These are phyloP conservation scores for Sonneratia alba DNA, from an alignment of 345 rosid species.

Conservation along the genomic window DNA sequence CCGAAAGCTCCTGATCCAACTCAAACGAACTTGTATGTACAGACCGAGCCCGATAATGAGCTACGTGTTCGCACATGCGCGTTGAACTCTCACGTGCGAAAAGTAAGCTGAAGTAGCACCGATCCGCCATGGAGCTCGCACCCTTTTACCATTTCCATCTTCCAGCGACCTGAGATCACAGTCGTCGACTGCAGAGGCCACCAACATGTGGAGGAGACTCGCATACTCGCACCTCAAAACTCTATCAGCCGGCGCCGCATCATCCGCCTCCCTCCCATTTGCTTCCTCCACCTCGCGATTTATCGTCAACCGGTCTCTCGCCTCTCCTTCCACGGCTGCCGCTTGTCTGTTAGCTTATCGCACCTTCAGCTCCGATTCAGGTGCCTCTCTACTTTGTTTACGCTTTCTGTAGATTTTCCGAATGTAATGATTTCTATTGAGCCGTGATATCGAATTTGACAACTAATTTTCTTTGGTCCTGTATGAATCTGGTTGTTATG, in stretches of 20 bases:
- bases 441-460: neutral
- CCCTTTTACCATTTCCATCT: neutral
- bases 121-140: neutral
- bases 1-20: too few relatives aligned
- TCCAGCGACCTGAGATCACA: constrained; percentile 35
- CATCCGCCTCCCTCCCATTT: constrained; percentile 16
- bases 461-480: neutral
- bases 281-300: constrained; percentile 17
- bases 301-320: constrained; percentile 20
- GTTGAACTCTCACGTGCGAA: too few relatives aligned
- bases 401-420: neutral
- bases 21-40: too few relatives aligned
- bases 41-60: too few relatives aligned
- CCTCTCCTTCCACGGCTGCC: constrained; percentile 27
- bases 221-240: constrained; percentile 56
- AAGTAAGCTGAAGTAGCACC: neutral
- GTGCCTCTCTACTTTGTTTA: constrained; percentile 14
- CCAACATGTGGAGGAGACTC: constrained; percentile 76
- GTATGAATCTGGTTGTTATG: neutral
- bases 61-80: neutral
- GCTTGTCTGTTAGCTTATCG: constrained; percentile 22
- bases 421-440: neutral
- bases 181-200: neutral
- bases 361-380: constrained; percentile 41
- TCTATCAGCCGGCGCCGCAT: constrained; percentile 35